Percentiles rank a stretch among this genome's conserved stretches.
phyloP scores from a whole-genome alignment of 108 stramenopile species.

The Chaetoceros tenuissimus region DNA sequence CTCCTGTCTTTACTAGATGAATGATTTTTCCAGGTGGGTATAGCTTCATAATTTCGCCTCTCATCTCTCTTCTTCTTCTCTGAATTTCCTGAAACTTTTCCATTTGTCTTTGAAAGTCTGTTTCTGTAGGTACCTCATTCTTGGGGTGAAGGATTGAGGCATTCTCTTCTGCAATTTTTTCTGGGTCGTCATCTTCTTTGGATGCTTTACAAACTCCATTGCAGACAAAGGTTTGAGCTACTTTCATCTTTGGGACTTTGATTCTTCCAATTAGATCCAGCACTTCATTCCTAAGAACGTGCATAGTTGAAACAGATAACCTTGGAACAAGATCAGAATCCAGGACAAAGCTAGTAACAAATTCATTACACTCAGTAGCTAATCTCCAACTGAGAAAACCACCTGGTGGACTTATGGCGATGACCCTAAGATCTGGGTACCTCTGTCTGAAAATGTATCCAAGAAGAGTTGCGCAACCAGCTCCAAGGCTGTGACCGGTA shows the following conservation, averaged over 20 bases:
- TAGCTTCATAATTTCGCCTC: slow-evolving; percentile 42
- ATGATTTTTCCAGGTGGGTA: slow-evolving; percentile 79
- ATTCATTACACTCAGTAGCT: slow-evolving; percentile 52
- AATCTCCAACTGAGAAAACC: slow-evolving; percentile 77
- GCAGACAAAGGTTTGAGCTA: slow-evolving; percentile 32
- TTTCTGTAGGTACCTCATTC: slow-evolving; percentile 33
- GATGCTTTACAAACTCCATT: not conserved
- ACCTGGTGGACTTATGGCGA: slow-evolving; percentile 86
- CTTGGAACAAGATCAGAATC: slow-evolving; percentile 88
- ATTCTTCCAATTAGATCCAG: slow-evolving; percentile 74
- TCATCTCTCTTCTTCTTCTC: slow-evolving; percentile 37
- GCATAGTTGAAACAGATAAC: slow-evolving; percentile 66
- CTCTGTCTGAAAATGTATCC: slow-evolving; percentile 64
- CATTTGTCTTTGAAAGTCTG: slow-evolving; percentile 61
- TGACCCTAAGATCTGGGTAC: slow-evolving; percentile 68
- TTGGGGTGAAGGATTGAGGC: slow-evolving; percentile 42
- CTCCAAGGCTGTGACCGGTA: slow-evolving; percentile 93
- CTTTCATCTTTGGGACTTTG: slow-evolving; percentile 76
- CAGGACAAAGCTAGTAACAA: slow-evolving; percentile 71
- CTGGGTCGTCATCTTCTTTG: slow-evolving; percentile 18
- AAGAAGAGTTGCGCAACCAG: slow-evolving; percentile 79
- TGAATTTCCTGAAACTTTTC: slow-evolving; percentile 55
- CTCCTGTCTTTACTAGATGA: slow-evolving; percentile 80
- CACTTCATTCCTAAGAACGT: slow-evolving; percentile 70
- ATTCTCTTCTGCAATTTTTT: slow-evolving; percentile 38